phyloP scores from a whole-genome alignment of 2,329 filamentous ascomycete species.

The Fusarium sp. region DNA sequence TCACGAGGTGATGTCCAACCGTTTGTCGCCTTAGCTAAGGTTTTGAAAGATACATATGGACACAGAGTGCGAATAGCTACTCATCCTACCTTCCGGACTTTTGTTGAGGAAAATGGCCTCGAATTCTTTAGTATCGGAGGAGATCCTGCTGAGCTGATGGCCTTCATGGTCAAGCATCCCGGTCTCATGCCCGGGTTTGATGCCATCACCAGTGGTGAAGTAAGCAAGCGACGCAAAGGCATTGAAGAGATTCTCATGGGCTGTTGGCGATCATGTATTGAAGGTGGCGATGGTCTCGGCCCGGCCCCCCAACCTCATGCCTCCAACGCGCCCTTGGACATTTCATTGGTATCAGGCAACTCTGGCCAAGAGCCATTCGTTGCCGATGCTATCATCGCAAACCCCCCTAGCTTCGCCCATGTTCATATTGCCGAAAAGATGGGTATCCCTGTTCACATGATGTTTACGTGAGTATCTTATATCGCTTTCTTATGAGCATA shows the following conservation, averaged over 20 bases:
- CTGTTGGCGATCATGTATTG: constrained; percentile 87
- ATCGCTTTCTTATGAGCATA: not conserved
- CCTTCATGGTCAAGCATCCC: constrained; percentile 92
- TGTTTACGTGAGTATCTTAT: constrained; percentile 80
- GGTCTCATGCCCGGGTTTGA: constrained; percentile 87
- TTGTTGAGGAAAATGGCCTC: constrained; percentile 76
- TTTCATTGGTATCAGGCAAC: constrained; percentile 52
- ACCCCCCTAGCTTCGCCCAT: constrained; percentile 81
- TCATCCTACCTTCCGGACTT: constrained; percentile 74
- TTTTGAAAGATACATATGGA: constrained; percentile 71
- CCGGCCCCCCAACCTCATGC: constrained; percentile 60
- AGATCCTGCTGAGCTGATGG: constrained; percentile 81
- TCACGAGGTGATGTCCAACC: constrained; percentile 82
- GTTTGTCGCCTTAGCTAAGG: constrained; percentile 76
- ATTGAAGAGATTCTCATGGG: constrained; percentile 85
- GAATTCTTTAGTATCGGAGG: constrained; percentile 84
- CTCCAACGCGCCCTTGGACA: constrained; percentile 60
- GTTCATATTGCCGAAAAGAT: constrained; percentile 80
- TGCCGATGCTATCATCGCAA: constrained; percentile 83
- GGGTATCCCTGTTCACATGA: constrained; percentile 81
- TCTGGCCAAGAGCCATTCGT: constrained; percentile 73
- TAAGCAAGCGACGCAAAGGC: constrained; percentile 77
- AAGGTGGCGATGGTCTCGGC: constrained; percentile 75
- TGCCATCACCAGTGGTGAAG: constrained; percentile 79
- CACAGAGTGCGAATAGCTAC: constrained; percentile 81